Base-by-base conservation (phyloP, 2,329 filamentous ascomycete genomes). In the Pseudogymnoascus pannorum region DNA sequence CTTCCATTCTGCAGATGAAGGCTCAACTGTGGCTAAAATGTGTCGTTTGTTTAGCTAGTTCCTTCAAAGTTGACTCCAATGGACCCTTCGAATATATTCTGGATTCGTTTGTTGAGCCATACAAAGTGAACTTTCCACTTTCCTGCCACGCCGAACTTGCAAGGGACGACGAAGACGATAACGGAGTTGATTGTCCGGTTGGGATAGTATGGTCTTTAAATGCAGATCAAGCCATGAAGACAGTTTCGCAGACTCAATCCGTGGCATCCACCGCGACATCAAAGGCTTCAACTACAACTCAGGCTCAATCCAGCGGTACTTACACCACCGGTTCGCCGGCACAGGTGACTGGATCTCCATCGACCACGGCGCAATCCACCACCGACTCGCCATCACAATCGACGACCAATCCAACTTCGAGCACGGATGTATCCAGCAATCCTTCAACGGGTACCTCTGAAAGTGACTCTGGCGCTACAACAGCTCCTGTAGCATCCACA, bases 1-100 rank as follows among this genome's bases (percentile, higher is more conserved):
- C 24, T 29, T 29, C 29, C 24, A 22, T 11, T 18, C 44, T 29
- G 4, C n/a, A 18, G 18, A n/a, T 18, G 11, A 51, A 29, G 22
- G 24, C 44, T 29, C 24, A 4, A 58, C 14, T 58, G 59, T 14
- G 35, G 29, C 36, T 61, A 57, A 58, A 7, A 40, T 57, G 31
- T 9, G 26, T 33, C 60, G 33, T 14, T 36, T 61, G n/a, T 51
- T 29, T 12, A 66, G 64, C 44, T 22, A 66, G 64, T 33, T 58
- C 58, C 42, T 66, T 62, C 11, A n/a, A 59, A 24, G 61, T 66
- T 22, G 61, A 58, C 2, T 38, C 60, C 11, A 57, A 58, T 29
- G 64, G 63, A 12, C 60, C 54, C 29, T 64, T 62, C 22, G 58
- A 58, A 29, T 66, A 63, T 35, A 59, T 63, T 9, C 42, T 65